phyloP scores from a whole-genome alignment of 306 rosid species.

The Potentilla sterilis region DNA sequence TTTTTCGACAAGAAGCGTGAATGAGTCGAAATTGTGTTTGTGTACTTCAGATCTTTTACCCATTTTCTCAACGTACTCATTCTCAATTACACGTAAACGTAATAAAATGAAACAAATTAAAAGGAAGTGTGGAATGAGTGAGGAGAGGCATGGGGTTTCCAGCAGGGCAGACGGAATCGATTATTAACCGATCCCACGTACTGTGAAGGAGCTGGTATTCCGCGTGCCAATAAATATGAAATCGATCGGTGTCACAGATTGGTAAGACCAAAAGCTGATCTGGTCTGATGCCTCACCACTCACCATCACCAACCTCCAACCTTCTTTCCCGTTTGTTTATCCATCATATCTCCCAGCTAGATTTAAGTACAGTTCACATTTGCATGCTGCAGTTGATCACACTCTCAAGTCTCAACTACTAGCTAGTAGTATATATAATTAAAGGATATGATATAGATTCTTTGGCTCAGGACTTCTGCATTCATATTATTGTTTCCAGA shows the following conservation, averaged over 20 bases:
- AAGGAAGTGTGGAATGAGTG: neutral
- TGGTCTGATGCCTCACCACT: neutral
- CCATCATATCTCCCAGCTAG: neutral
- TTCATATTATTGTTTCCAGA: neutral
- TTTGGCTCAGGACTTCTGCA: neutral
- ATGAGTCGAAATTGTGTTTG: no score
- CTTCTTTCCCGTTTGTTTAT: neutral
- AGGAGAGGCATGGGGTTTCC: neutral
- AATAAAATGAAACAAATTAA: no score
- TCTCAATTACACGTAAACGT: neutral
- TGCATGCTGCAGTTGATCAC: neutral
- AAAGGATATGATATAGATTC: neutral
- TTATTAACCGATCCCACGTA: neutral
- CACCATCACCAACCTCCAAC: constrained; percentile 9
- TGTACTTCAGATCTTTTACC: no score
- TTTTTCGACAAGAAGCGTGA: no score
- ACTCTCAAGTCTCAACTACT: neutral
- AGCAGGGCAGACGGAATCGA: neutral
- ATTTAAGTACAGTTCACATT: neutral
- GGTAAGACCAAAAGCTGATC: constrained; percentile 2
- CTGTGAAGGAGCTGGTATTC: constrained; percentile 9
- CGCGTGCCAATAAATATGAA: constrained; percentile 8
- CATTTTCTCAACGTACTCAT: no score
- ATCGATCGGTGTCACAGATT: neutral
- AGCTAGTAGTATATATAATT: neutral